Evolutionary conservation across 768 basidiomycete species (phyloP).

Genomic region (Tubosaeta sp.): DNA sequence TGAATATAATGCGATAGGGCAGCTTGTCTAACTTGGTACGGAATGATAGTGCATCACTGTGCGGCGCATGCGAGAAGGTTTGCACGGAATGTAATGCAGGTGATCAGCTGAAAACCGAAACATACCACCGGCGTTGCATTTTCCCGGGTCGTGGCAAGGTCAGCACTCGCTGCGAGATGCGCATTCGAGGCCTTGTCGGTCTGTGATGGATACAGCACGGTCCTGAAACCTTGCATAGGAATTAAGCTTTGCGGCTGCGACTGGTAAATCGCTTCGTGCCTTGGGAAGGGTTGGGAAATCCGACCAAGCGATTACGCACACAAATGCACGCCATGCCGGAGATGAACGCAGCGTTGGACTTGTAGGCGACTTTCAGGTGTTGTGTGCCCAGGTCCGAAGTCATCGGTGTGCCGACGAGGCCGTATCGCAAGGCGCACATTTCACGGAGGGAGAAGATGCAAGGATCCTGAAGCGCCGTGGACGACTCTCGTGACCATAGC

Average conservation of each 20-base stretch:
- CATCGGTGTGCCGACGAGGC: not conserved
- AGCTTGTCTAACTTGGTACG: not conserved
- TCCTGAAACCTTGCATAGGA: not conserved
- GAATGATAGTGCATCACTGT: conserved; percentile 5
- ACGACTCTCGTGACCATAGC: not conserved
- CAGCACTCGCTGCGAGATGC: not conserved
- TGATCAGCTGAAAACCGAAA: conserved; percentile 7
- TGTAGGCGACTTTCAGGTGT: not conserved
- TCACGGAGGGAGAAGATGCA: not conserved
- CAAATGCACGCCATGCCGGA: not conserved
- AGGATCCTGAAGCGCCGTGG: not conserved
- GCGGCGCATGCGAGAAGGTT: conserved; percentile 16
- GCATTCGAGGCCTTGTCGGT: not conserved
- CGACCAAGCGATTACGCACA: not conserved
- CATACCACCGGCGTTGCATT: conserved; percentile 15
- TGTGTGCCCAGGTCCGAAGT: not conserved
- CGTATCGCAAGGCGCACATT: not conserved
- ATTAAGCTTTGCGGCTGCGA: not conserved
- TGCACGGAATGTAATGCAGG: conserved; percentile 9
- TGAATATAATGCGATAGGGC: not conserved
- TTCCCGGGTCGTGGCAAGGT: not conserved
- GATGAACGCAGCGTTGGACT: not conserved
- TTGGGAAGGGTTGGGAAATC: not conserved
- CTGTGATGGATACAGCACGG: not conserved
- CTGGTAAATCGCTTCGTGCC: not conserved